phyloP scores from a whole-genome alignment of 2,329 filamentous ascomycete species.

The Stenocarpella maydis region DNA sequence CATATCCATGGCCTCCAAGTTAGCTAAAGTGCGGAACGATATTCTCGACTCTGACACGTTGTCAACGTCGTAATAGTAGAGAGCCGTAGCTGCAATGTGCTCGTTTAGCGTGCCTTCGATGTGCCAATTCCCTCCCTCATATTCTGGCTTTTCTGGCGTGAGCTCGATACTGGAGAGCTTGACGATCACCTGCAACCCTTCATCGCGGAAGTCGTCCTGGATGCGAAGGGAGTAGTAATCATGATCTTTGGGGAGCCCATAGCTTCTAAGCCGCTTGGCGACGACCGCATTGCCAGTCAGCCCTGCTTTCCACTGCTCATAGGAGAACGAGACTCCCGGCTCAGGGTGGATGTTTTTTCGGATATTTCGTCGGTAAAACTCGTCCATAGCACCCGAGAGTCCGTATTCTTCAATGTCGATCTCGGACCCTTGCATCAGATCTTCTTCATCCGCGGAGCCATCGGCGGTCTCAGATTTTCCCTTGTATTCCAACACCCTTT shows the following conservation, averaged over 20 bases:
- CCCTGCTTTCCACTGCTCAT: not conserved
- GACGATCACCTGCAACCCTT: conserved; percentile 67
- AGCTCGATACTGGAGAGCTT: conserved; percentile 69
- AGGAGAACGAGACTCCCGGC: conserved; percentile 32
- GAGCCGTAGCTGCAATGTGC: conserved; percentile 61
- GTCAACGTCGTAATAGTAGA: conserved; percentile 62
- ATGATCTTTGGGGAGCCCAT: no score
- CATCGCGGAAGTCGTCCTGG: conserved; percentile 42
- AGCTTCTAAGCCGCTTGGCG: no score
- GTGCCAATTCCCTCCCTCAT: conserved; percentile 57
- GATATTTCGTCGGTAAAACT: conserved; percentile 14
- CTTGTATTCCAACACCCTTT: not conserved
- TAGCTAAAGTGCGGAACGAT: conserved; percentile 51
- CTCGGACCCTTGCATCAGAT: conserved; percentile 36
- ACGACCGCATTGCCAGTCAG: not conserved
- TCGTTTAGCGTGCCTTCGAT: conserved; percentile 60
- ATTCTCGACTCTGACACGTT: conserved; percentile 58
- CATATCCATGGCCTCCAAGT: conserved; percentile 18
- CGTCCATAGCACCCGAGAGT: not conserved
- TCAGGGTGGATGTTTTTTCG: conserved; percentile 35
- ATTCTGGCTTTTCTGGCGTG: conserved; percentile 62
- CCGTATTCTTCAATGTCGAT: conserved; percentile 16
- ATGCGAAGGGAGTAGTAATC: conserved; percentile 36
- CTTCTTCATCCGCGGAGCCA: not conserved
- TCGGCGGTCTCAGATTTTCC: not conserved